phyloP scores from a whole-genome alignment of 1,284 basidiomycete species.

The Phellopilus nigrolimitatus region DNA sequence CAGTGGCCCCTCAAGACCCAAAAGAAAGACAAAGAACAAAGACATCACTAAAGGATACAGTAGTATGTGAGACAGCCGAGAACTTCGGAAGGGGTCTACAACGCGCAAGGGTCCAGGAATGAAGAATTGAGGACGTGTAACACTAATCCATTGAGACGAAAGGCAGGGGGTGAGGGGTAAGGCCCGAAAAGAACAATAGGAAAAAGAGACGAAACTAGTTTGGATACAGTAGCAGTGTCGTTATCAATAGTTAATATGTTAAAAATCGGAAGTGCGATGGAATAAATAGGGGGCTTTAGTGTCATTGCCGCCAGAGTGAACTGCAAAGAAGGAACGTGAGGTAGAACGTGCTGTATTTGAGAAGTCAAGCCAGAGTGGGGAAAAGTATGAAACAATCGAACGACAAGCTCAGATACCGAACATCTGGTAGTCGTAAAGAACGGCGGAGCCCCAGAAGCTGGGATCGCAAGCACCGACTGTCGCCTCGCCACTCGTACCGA shows the following conservation, averaged over 20 bases:
- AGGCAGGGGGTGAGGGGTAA: neutral
- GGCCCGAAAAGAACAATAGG: slow-evolving; percentile 2
- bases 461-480: slow-evolving; percentile 54
- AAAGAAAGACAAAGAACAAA: neutral
- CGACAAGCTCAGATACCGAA: slow-evolving; percentile 25
- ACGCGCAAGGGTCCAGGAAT: neutral
- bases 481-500: slow-evolving; percentile 43
- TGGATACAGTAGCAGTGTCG: too few species aligned
- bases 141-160: neutral
- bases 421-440: slow-evolving; percentile 69
- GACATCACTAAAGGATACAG: neutral
- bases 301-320: too few species aligned
- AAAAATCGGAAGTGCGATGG: too few species aligned
- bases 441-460: slow-evolving; percentile 57
- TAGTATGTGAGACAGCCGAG: neutral
- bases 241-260: too few species aligned
- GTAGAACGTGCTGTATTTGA: too few species aligned
- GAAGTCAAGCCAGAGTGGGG: too few species aligned
- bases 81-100: neutral
- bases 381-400: too few species aligned
- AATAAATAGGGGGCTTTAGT: too few species aligned
- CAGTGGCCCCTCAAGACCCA: neutral
- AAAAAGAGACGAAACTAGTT: neutral
- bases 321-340: too few species aligned
- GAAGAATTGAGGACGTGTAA: neutral